Evolutionary conservation across 2,329 filamentous ascomycete genomes (phyloP).

Genomic region (Colletotrichum caudatum): DNA sequence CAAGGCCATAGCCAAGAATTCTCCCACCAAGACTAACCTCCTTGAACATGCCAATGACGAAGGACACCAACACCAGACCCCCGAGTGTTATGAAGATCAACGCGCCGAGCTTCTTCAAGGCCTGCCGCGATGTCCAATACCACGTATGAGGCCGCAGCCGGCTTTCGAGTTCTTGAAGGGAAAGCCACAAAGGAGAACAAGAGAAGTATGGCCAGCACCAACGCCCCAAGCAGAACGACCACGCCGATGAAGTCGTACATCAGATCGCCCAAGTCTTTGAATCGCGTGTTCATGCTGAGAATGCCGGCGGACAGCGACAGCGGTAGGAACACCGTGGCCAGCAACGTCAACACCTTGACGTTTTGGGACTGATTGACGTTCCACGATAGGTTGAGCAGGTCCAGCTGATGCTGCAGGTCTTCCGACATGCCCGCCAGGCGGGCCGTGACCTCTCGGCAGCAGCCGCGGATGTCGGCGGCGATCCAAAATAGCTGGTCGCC

Average conservation of each 20-base stretch:
- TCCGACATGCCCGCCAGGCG: not conserved
- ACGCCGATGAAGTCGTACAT: not conserved
- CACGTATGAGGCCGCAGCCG: no score
- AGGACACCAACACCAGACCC: no score
- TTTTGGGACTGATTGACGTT: not conserved
- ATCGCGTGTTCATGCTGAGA: not conserved
- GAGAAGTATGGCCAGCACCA: not conserved
- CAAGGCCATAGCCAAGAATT: no score
- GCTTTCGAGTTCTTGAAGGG: no score
- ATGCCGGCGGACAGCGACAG: not conserved
- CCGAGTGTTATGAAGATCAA: no score
- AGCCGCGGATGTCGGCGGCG: not conserved
- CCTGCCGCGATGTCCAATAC: no score
- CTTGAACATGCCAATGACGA: conserved; percentile 3
- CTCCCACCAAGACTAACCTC: not conserved
- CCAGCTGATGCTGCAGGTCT: not conserved
- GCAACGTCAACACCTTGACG: not conserved
- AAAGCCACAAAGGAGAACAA: no score
- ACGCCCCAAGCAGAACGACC: not conserved
- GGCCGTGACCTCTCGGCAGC: not conserved
- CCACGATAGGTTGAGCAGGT: not conserved
- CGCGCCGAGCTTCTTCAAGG: no score
- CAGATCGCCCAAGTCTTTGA: not conserved
- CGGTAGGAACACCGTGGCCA: not conserved
- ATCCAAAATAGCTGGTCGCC: not conserved